These are phyloP conservation scores for Fusarium albidum DNA, from an alignment of 2,329 filamentous ascomycete genomes.

Conservation along the genomic window DNA sequence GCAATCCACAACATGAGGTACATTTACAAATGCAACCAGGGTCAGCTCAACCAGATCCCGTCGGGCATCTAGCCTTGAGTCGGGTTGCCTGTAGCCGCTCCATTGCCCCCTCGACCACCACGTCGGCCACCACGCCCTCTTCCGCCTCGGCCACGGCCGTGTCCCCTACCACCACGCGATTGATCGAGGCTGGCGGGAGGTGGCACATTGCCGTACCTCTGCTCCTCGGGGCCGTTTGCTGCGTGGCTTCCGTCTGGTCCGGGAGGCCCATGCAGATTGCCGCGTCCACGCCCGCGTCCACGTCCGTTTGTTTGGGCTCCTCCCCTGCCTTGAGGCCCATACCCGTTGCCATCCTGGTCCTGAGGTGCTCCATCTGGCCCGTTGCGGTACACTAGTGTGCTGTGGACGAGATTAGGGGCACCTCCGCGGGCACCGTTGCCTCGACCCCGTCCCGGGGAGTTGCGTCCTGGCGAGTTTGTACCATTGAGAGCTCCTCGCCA, in stretches of 20 bases:
- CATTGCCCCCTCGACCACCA: slow-evolving; percentile 46
- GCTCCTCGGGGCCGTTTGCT: slow-evolving; percentile 30
- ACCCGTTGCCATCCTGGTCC: slow-evolving; percentile 42
- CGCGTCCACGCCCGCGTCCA: slow-evolving; percentile 46
- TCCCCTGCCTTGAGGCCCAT: slow-evolving; percentile 34
- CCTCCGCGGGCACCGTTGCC: slow-evolving; percentile 48
- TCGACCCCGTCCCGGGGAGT: slow-evolving; percentile 48
- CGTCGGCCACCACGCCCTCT: slow-evolving; percentile 48
- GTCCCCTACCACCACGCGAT: slow-evolving; percentile 49
- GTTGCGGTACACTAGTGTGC: slow-evolving; percentile 61
- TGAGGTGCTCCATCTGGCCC: slow-evolving; percentile 42
- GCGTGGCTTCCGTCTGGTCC: slow-evolving; percentile 26
- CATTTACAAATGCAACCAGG: slow-evolving; percentile 2
- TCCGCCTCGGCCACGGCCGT: slow-evolving; percentile 51
- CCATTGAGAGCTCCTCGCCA: slow-evolving; percentile 67
- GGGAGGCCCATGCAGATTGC: slow-evolving; percentile 36
- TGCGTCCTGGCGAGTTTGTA: slow-evolving; percentile 44
- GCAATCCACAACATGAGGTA: slow-evolving; percentile 12
- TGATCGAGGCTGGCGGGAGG: slow-evolving; percentile 66
- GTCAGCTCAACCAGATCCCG: slow-evolving; percentile 3
- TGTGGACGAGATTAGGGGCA: slow-evolving; percentile 57
- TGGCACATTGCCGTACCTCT: slow-evolving; percentile 63
- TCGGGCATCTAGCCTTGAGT: slow-evolving; percentile 32
- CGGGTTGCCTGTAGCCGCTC: slow-evolving; percentile 26
- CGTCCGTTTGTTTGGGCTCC: slow-evolving; percentile 35